Evolutionary conservation across 2,329 filamentous ascomycete genomes (phyloP).

Genomic region (Periconia sp.): DNA sequence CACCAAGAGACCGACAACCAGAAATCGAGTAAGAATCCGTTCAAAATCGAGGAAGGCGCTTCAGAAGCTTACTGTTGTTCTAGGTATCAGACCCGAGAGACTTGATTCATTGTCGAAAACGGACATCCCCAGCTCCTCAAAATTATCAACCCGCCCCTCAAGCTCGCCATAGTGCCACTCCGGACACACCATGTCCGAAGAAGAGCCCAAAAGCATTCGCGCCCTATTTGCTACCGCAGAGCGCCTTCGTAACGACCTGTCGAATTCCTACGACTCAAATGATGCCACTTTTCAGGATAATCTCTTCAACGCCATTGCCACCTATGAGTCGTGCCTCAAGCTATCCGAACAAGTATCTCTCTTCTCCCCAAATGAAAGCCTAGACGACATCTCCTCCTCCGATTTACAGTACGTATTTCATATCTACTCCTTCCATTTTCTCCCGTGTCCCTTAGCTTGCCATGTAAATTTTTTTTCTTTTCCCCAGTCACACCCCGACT

Average conservation of each 20-base stretch:
- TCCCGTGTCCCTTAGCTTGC: background rate
- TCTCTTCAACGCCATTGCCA: slow-evolving; percentile 66
- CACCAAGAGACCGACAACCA: background rate
- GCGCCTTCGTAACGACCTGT: slow-evolving; percentile 57
- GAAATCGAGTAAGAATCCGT: background rate
- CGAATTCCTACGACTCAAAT: slow-evolving; percentile 65
- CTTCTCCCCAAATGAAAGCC: slow-evolving; percentile 86
- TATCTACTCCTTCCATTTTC: no score
- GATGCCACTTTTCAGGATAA: slow-evolving; percentile 67
- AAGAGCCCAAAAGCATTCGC: slow-evolving; percentile 56
- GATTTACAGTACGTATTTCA: slow-evolving; percentile 68
- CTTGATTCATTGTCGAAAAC: background rate
- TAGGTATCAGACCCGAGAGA: background rate
- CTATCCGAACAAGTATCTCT: slow-evolving; percentile 72
- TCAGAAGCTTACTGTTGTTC: background rate
- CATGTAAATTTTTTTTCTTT: background rate
- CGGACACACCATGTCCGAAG: slow-evolving; percentile 36
- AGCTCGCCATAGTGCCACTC: background rate
- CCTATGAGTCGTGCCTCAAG: slow-evolving; percentile 72
- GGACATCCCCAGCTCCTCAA: background rate
- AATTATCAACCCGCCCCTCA: slow-evolving; percentile 1
- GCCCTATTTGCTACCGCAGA: slow-evolving; percentile 60
- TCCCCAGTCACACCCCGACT: no score
- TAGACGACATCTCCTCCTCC: slow-evolving; percentile 84
- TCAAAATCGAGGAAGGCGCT: background rate